Base-by-base conservation (phyloP, 2,329 filamentous ascomycete species). In the Neurospora crassa region DNA sequence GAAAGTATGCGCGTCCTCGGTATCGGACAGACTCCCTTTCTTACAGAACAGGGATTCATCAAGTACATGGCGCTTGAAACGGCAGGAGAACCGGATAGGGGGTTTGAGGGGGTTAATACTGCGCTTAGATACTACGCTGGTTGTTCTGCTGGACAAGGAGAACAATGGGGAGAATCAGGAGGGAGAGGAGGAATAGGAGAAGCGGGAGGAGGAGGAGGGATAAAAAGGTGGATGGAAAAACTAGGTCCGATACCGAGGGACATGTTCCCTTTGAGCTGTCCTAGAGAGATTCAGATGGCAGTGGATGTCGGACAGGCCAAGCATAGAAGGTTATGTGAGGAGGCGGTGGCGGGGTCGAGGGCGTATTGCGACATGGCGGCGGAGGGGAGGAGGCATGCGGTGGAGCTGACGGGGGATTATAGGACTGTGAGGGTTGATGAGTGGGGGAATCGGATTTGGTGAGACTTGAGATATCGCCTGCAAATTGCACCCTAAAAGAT, bases 401-500 rank as follows among this genome's bases (percentile, higher is more conserved):
- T 5, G 16, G 53, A 63, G 8, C 8, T 63, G 29, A 3, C 18
- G 18, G 5, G 4, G 18, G 53, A 63, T 63, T 5, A 37, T 63
- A 29, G 16, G 53, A 34, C 34, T 63, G 53, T 63, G 53, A 63
- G 53, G 53, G 53, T 63, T 8, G 53, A 63, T 63, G 24, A 63
- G 53, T 63, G 18, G 11, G 53, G 53, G 16, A 63, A 37, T 34
- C 0, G 53, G 53, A 63, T 63, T 63, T 37, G 29, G 29, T 29
- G 29, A 29, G n/a, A n/a, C n/a, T n/a, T n/a, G n/a, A n/a, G n/a
- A n/a, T n/a, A n/a, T n/a, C n/a, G n/a, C n/a, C n/a, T n/a, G n/a
- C n/a, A n/a, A n/a, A n/a, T n/a, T n/a, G n/a, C n/a, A n/a, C n/a
- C n/a, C n/a, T n/a, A n/a, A n/a, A n/a, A n/a, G n/a, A n/a, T n/a